These are phyloP conservation scores for Trametes cubensis DNA, from an alignment of 768 basidiomycete genomes.

Conservation along the genomic window DNA sequence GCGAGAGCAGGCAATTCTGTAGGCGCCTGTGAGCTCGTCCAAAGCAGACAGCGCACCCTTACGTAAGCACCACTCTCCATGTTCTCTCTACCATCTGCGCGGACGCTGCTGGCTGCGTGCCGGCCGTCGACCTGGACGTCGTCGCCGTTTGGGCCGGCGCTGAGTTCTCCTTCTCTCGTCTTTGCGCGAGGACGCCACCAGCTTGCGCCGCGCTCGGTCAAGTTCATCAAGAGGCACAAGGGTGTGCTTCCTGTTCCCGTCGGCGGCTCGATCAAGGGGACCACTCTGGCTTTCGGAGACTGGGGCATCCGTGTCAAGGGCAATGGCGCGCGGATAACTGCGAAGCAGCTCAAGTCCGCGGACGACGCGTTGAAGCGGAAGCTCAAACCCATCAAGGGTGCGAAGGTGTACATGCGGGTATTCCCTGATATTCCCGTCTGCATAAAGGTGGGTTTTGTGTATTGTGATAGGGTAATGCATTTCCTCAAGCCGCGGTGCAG, in stretches of 20 bases:
- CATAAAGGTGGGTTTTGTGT: conserved; percentile 69
- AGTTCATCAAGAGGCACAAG: conserved; percentile 89
- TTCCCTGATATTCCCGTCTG: conserved; percentile 98
- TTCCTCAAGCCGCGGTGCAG: conserved; percentile 39
- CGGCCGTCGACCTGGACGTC: conserved; percentile 25
- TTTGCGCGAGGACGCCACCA: conserved; percentile 43
- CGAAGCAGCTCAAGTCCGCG: conserved; percentile 86
- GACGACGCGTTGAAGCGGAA: conserved; percentile 89
- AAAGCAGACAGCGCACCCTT: neutral
- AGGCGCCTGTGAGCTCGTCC: neutral
- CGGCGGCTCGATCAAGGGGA: conserved; percentile 92
- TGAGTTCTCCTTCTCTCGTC: conserved; percentile 15
- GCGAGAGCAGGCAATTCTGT: no score
- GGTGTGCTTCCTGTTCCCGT: conserved; percentile 82
- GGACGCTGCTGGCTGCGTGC: conserved; percentile 32
- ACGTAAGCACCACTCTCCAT: conserved; percentile 30
- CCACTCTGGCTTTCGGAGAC: conserved; percentile 88
- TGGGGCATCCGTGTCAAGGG: conserved; percentile 91
- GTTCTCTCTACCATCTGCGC: conserved; percentile 35
- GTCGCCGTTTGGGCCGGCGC: conserved; percentile 12
- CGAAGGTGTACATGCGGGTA: conserved; percentile 82
- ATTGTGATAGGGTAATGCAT: neutral
- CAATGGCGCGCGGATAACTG: conserved; percentile 77
- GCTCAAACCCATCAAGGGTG: conserved; percentile 86
- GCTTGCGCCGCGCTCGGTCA: conserved; percentile 82